Conservation (phyloP, 179 eudicot genomes). For the Beta lomatogona region DNA sequence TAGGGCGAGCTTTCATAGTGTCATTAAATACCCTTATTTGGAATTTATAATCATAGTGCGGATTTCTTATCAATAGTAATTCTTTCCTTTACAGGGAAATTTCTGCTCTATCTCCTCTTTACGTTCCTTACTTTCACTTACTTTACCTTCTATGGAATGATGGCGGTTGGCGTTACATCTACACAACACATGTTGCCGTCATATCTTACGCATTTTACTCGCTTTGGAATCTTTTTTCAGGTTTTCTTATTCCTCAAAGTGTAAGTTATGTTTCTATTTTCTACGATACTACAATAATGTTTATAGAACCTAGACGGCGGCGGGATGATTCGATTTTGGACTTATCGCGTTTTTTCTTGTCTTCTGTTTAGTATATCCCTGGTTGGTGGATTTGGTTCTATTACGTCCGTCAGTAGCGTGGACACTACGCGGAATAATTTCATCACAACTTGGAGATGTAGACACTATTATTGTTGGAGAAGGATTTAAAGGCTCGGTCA, state of each 20-base stretch:
- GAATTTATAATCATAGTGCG: neutral
- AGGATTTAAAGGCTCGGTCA: constrained; percentile 65
- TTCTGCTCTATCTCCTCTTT: constrained; percentile 62
- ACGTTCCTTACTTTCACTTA: constrained; percentile 89
- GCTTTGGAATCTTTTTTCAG: constrained; percentile 89
- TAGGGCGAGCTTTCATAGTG: neutral
- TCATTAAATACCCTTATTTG: neutral
- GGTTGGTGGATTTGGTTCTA: constrained; percentile 97
- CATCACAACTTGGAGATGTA: constrained; percentile 86
- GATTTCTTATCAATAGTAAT: neutral
- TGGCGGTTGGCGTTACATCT: constrained; percentile 93
- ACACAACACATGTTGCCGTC: constrained; percentile 68
- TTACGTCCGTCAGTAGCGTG: constrained; percentile 83
- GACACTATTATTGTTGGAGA: constrained; percentile 51
- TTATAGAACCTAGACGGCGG: neutral
- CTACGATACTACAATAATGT: neutral
- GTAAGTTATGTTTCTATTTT: constrained; percentile 40
- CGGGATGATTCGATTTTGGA: neutral
- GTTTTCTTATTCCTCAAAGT: constrained; percentile 76
- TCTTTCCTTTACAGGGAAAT: constrained; percentile 61
- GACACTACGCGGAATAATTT: constrained; percentile 70
- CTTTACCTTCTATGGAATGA: constrained; percentile 96
- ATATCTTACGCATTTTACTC: constrained; percentile 83
- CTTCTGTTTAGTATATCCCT: constrained; percentile 58
- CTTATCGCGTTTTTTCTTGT: neutral